These are phyloP conservation scores for Aureobasidium sp. DNA, from an alignment of 2,329 filamentous ascomycete genomes.

Conservation along the genomic window DNA sequence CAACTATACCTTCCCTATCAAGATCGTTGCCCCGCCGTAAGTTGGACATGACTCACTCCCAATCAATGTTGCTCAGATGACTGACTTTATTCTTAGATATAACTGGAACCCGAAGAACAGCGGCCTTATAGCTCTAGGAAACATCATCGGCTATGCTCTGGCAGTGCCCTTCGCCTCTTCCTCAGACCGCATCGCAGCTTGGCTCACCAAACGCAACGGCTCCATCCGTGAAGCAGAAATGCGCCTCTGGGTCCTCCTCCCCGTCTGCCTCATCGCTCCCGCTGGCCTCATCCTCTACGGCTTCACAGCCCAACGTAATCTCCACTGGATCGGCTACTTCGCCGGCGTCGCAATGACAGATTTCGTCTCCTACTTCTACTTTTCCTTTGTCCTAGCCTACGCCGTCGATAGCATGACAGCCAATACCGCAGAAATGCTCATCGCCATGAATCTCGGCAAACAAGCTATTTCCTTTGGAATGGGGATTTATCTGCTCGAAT, in stretches of 20 bases:
- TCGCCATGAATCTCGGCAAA: constrained; percentile 33
- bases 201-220: constrained; percentile 25
- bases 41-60: too few species aligned
- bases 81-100: constrained; percentile 10
- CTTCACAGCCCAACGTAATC: constrained; percentile 27
- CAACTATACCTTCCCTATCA: constrained; percentile 34
- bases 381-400: constrained; percentile 51
- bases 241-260: constrained; percentile 29
- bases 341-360: constrained; percentile 31
- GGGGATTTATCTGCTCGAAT: constrained; percentile 31
- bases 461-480: constrained; percentile 32
- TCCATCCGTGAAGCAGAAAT: constrained; percentile 28
- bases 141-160: constrained; percentile 30
- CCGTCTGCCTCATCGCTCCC: constrained; percentile 31
- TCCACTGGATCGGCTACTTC: constrained; percentile 35
- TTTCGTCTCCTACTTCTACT: constrained; percentile 31
- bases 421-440: constrained; percentile 57
- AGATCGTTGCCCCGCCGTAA: constrained; percentile 28
- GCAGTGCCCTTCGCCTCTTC: constrained; percentile 29
- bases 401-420: constrained; percentile 53
- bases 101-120: constrained; percentile 27
- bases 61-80: too few species aligned
- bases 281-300: constrained; percentile 32
- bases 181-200: constrained; percentile 27
- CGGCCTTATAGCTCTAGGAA: constrained; percentile 30